phyloP scores from a whole-genome alignment of 2,329 filamentous ascomycete species.

The Talaromyces sp. region DNA sequence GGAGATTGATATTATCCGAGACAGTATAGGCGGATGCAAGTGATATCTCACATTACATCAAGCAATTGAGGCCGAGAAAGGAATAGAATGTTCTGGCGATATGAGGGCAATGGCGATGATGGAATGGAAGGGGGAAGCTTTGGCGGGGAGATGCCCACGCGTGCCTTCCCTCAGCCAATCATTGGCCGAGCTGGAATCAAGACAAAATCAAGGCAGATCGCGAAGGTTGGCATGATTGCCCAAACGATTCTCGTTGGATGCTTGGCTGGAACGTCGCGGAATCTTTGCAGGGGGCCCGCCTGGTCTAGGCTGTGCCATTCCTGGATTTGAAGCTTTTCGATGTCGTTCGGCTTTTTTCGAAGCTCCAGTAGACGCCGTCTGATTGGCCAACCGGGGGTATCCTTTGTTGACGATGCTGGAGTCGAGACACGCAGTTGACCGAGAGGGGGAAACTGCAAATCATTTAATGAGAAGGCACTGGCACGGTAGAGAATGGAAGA shows the following conservation, averaged over 20 bases:
- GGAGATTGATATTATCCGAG: not conserved
- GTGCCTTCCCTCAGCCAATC: slow-evolving; percentile 1
- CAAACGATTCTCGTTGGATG: not conserved
- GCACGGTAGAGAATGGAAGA: not conserved
- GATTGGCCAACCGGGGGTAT: not conserved
- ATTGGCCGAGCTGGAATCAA: not conserved
- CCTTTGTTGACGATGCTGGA: not conserved
- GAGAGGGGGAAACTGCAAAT: not conserved
- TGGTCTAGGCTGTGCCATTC: not conserved
- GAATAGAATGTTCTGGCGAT: slow-evolving; percentile 7
- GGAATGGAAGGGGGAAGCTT: not conserved
- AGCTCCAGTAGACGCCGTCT: not conserved
- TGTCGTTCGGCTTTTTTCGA: not conserved
- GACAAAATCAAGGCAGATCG: not conserved
- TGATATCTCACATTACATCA: not conserved
- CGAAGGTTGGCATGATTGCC: not conserved
- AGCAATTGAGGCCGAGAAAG: not conserved
- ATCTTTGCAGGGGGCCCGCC: not conserved
- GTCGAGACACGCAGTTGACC: not conserved
- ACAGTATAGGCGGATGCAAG: not conserved
- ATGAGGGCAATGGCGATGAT: not conserved
- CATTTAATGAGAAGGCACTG: not conserved
- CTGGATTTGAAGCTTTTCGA: slow-evolving; percentile 6
- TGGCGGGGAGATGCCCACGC: not conserved
- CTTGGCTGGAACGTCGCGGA: not conserved